Base-by-base conservation (phyloP, 495 filamentous ascomycete genomes). In the Talaromyces trachyspermus region DNA sequence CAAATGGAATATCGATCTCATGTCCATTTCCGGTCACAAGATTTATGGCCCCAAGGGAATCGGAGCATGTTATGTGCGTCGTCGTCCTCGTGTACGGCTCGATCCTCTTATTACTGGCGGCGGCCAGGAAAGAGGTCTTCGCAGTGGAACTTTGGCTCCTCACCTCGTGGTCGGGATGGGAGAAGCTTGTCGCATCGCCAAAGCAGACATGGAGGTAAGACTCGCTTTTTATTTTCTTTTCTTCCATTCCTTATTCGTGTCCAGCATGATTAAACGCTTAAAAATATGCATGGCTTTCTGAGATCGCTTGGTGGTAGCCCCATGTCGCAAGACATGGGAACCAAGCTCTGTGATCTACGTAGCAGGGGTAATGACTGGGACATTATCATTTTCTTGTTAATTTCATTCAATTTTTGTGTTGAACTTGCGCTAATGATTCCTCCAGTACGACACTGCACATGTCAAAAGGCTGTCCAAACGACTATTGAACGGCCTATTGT, bases 21-120 rank as follows among this genome's bases (percentile, higher is more conserved):
- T 97, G 92, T 95, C 89, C 9, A 95, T 98, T 36, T 96, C 92
- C n/a, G 89, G 85, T 39, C 92, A 98, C 70, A 98, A 98, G 72
- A 94, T 98, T 50, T 98, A 98, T 64, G 92, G 92, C 30, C 92
- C 92, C 40, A 98, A 94, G 73, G 92, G 92, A 32, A 87, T 98
- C 25, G 92, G 92, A 48, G 92, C 92, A 25, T 97, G 92, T 67
- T 98, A 88, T 57, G 88, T 98, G 19, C 83, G 92, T 51, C 79
- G 92, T 62, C 77, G 92, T 36, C 92, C 92, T 8, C 80, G 88
- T 60, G 92, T 98, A 43, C 86, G 92, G 63, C 72, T 98, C 37
- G 94, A 98, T 43, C 94, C 92, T 26, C 84, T 98, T 57, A 98
- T 98, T 64, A 89, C 83, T 50, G 92, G 92, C 40, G 92, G 92